phyloP scores from a whole-genome alignment of 352 stramenopile genomes.

The Pythium aquatile region DNA sequence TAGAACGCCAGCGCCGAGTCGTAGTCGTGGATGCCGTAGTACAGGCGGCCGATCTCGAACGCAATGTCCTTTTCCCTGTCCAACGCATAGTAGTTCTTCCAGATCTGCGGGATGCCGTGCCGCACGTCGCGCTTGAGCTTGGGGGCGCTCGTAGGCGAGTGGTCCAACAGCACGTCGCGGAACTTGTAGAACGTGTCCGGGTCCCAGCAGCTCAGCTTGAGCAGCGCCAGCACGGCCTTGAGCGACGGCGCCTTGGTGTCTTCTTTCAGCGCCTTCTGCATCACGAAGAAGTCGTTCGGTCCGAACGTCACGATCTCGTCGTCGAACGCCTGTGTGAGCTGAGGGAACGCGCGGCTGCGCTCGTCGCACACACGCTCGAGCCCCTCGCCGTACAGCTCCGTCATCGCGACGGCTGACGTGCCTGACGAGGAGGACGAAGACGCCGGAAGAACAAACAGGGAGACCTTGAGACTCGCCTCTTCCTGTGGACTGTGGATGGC shows the following conservation, averaged over 20 bases:
- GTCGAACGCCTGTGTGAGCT: slow-evolving; percentile 76
- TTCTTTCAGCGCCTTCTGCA: slow-evolving; percentile 90
- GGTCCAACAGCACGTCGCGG: slow-evolving; percentile 88
- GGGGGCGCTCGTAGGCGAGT: slow-evolving; percentile 55
- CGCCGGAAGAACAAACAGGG: slow-evolving; percentile 74
- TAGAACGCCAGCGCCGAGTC: slow-evolving; percentile 90
- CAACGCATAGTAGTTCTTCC: slow-evolving; percentile 92
- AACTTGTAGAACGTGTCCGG: slow-evolving; percentile 97
- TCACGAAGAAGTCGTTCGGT: slow-evolving; percentile 94
- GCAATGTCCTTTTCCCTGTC: slow-evolving; percentile 93
- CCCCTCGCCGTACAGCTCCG: slow-evolving; percentile 42
- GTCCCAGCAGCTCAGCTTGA: slow-evolving; percentile 93
- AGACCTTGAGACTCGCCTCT: slow-evolving; percentile 92
- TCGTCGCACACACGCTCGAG: slow-evolving; percentile 65
- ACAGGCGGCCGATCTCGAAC: slow-evolving; percentile 90
- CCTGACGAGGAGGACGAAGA: neutral
- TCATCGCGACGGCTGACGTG: slow-evolving; percentile 26
- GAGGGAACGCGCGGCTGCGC: slow-evolving; percentile 60
- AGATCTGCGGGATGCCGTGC: slow-evolving; percentile 80
- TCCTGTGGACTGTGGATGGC: slow-evolving; percentile 91
- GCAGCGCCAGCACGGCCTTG: slow-evolving; percentile 85
- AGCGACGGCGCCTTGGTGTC: slow-evolving; percentile 77
- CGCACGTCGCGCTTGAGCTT: slow-evolving; percentile 86
- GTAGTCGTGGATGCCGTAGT: slow-evolving; percentile 93
- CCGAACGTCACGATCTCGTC: slow-evolving; percentile 89